Base-by-base conservation (phyloP, 2,329 filamentous ascomycete genomes). In the Fusarium aywerte region DNA sequence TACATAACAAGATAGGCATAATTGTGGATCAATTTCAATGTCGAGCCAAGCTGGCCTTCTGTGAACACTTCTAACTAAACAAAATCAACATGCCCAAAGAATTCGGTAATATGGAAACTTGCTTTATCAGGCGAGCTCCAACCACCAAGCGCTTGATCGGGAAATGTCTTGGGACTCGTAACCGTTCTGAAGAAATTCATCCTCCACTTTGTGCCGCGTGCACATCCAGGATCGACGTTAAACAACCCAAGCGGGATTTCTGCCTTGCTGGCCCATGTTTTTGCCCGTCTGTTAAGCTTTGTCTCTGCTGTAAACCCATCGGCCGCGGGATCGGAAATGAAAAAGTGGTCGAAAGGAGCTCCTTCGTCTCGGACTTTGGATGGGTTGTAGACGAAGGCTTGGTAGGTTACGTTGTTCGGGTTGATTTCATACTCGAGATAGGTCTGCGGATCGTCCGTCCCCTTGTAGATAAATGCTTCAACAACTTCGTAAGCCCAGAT, bases 141-240 rank as follows among this genome's bases (percentile, higher is more conserved):
- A 8, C 77, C 82, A 16, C 81, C 81, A 7, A 83, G 74, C 2
- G 61, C 67, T 72, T 84, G 82, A 33, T 79, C 75, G 0, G 83
- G 82, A 65, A 76, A 84, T 10, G 75, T 82, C 2, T 76, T 72
- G 1, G 78, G 78, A 25, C 77, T 76, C 5, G 80, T 81, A 29
- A 83, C 72, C 4, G 81, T 84, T 42, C 83, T 77, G 73, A 85
- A 82, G 65, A 85, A 85, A 70, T 85, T 84, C 82, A 84, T 84
- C 58, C 83, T 77, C 83, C 83, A 85, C 62, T 76, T 52, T 1
- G 81, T 84, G 21, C 80, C 80, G 61, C 75, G 73, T 3, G 80
- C 81, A 64, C 73, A 59, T 38, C 81, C 80, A 5, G 73, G 59
- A 54, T 84, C 80, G 25, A 84, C 80, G 55, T 84, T 84, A 76